Evolutionary conservation across 352 stramenopile species (phyloP), one percentile per base, ranked within the genome.

Genomic region (Aphanomyces astaci): DNA sequence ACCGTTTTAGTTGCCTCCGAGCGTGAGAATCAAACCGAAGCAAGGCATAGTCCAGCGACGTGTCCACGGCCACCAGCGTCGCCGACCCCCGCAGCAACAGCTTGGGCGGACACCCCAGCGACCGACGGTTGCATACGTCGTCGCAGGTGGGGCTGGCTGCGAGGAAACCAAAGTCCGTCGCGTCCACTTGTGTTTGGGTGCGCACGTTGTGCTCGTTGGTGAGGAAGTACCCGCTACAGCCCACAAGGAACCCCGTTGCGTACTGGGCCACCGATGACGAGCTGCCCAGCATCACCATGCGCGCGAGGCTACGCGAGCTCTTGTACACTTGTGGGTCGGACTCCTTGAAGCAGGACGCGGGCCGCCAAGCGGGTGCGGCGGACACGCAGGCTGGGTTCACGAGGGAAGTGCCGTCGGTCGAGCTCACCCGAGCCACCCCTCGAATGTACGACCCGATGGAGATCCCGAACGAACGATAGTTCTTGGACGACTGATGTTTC

Each of bases 151-250:
- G 15, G 11, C 48, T 53, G 57, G 86, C 73, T 3, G 79, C 80
- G 73, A 85, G 80, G 67, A 90, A 88, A 68, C 88, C 82, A 24
- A 87, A 74, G 0, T 70, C 83, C n/a, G 75, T 82, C 22, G 54
- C 53, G 3, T 55, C 55, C 0, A 81, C 80, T n/a, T 88, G 75
- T 11, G 48, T 56, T 19, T 78, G 66, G 0, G 70, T 75, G 28
- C 76, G 71, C 19, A 87, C 66, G 73, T 81, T 87, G 71, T 90
- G 82, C 49, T 87, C 73, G 67, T 90, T 90, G 13, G 82, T 90
- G 55, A 90, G 70, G 54, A 90, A 33, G 63, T 90, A 79, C 3
- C 79, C 76, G 39, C 79, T 53, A 13, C 77, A 84, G 33, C 82
- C 82, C 27, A 87, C 36, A 15, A 90, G 63, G 77, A 78, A 90